Percentiles rank a stretch among this genome's conserved stretches.
Conservation (phyloP, 2,329 filamentous ascomycete genomes). For the Diplodia sapinea region DNA sequence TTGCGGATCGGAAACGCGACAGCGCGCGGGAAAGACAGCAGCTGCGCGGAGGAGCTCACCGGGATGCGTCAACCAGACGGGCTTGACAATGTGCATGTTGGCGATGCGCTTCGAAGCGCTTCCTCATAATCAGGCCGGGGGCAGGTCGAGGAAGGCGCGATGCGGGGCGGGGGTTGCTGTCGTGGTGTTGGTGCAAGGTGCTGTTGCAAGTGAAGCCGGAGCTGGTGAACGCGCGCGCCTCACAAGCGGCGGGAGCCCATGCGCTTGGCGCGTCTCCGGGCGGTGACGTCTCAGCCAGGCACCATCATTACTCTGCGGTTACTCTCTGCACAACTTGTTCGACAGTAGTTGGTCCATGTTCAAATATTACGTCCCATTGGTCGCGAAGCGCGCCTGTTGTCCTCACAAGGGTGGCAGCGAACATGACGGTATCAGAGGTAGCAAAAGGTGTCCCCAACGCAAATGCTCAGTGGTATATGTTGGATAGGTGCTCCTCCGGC, state of each 20-base stretch:
- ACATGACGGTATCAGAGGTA: not conserved
- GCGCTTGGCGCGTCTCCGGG: constrained; percentile 25
- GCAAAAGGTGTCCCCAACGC: not conserved
- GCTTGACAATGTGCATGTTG: constrained; percentile 76
- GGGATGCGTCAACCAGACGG: constrained; percentile 93
- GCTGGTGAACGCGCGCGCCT: constrained; percentile 22
- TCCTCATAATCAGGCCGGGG: constrained; percentile 31
- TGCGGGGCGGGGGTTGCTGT: constrained; percentile 1
- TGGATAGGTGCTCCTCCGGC: not conserved
- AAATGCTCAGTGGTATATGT: not conserved
- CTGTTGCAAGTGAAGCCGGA: constrained; percentile 26
- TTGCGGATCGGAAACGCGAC: constrained; percentile 33
- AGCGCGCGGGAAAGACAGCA: constrained; percentile 30
- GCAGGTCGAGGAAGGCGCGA: constrained; percentile 8
- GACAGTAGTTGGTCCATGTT: not conserved
- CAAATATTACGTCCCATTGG: not conserved
- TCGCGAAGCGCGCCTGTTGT: no score
- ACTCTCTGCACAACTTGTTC: constrained; percentile 3
- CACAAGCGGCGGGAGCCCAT: constrained; percentile 23
- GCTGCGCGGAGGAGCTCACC: constrained; percentile 58
- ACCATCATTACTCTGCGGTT: not conserved
- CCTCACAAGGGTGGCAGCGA: not conserved
- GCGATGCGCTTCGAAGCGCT: constrained; percentile 33
- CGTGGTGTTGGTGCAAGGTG: constrained; percentile 19
- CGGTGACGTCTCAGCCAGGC: constrained; percentile 24